Evolutionary conservation across 305 asterid species (phyloP).

Genomic region (Ilex paraguariensis): DNA sequence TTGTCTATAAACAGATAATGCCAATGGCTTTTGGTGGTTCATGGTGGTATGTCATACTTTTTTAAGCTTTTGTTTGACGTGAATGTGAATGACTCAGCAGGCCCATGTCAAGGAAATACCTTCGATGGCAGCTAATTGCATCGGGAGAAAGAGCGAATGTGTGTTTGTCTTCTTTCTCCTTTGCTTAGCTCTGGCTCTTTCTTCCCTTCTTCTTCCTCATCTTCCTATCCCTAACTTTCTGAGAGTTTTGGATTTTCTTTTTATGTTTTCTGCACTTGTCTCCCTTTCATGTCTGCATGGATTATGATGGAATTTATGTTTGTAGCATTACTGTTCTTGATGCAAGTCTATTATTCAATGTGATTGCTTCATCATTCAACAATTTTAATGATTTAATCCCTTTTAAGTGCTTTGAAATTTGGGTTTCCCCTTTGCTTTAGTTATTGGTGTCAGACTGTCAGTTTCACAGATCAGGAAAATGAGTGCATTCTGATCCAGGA

Average conservation of each 20-base stretch:
- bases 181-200: slow-evolving; percentile 84
- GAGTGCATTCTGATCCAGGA: too few relatives aligned
- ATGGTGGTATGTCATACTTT: slow-evolving; percentile 51
- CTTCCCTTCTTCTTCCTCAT: slow-evolving; percentile 61
- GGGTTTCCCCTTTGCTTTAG: too few relatives aligned
- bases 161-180: slow-evolving; percentile 99
- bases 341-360: too few relatives aligned
- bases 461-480: too few relatives aligned
- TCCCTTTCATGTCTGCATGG: too few relatives aligned
- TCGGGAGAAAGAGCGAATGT: slow-evolving; percentile 92
- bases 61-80: slow-evolving; percentile 73
- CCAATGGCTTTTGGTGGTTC: slow-evolving; percentile 38
- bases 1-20: slow-evolving; percentile 20
- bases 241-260: slow-evolving; percentile 26
- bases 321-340: too few relatives aligned
- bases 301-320: too few relatives aligned
- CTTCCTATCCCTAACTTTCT: slow-evolving; percentile 32
- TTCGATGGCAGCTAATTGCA: slow-evolving; percentile 98
- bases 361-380: too few relatives aligned
- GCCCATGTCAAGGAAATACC: slow-evolving; percentile 93
- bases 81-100: slow-evolving; percentile 97
- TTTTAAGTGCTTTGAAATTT: too few relatives aligned
- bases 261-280: neutral
- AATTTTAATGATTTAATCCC: too few relatives aligned
- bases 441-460: too few relatives aligned